Evolutionary conservation across 169 alveolate species (phyloP).

Genomic region (Plasmodium gaboni): DNA sequence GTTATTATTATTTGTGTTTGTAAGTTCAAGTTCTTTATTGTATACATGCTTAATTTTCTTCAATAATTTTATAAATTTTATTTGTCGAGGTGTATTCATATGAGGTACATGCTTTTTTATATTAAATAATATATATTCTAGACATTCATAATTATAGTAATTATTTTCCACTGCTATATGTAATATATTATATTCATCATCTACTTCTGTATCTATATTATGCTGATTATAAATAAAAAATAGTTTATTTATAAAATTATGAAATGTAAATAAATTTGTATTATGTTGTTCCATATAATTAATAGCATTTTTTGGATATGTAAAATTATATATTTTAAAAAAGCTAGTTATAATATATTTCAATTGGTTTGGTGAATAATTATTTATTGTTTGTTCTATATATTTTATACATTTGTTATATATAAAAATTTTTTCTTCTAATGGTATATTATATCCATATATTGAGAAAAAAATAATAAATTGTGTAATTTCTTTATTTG

Average conservation of each 20-base stretch:
- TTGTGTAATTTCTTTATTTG: slow-evolving; percentile 38
- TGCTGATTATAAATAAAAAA: slow-evolving; percentile 25
- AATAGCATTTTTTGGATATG: not conserved
- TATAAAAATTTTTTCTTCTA: slow-evolving; percentile 7
- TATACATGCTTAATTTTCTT: slow-evolving; percentile 3
- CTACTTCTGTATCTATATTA: slow-evolving; percentile 19
- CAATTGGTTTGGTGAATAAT: slow-evolving; percentile 30
- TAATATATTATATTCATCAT: slow-evolving; percentile 46
- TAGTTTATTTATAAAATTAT: not conserved
- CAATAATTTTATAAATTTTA: slow-evolving; percentile 39
- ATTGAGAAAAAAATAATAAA: slow-evolving; percentile 22
- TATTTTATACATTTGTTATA: slow-evolving; percentile 14
- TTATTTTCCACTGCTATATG: slow-evolving; percentile 4
- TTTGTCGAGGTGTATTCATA: slow-evolving; percentile 6
- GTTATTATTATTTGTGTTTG: too few relatives aligned
- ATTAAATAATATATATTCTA: slow-evolving; percentile 49
- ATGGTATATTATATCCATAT: slow-evolving; percentile 16
- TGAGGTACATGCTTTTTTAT: slow-evolving; percentile 57
- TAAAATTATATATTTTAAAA: slow-evolving; percentile 24
- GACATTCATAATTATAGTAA: slow-evolving; percentile 44
- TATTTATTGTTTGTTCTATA: slow-evolving; percentile 9
- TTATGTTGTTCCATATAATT: not conserved
- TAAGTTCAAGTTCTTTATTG: not conserved
- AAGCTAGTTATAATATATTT: slow-evolving; percentile 19
- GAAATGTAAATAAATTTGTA: not conserved